Evolutionary conservation across 2,329 filamentous ascomycete species (phyloP), one percentile per base, ranked within the genome.

Genomic region (Talaromyces pinophilus): DNA sequence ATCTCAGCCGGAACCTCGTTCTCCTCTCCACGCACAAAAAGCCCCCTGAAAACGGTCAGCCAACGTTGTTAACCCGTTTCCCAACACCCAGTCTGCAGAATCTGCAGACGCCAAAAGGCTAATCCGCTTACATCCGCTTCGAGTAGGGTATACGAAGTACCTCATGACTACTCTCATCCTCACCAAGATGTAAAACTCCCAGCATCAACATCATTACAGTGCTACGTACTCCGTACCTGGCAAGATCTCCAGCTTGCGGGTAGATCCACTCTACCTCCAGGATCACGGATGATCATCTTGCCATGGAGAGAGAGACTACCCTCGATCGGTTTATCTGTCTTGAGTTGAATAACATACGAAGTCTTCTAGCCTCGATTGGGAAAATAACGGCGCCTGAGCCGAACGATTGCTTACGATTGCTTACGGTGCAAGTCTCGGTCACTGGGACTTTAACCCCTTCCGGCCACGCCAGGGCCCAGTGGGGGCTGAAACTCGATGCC

Each of bases 401-500:
- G 30, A 19, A 19, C 4, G 22, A 30, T 46, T 46, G 22, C 38
- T 59, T n/a, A n/a, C 28, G 19, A 19, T 19, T 19, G 19, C 19
- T 19, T 19, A 19, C 19, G 7, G n/a, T 46, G n/a, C 42, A 46
- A 46, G n/a, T 8, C 42, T 22, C 60, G 25, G 62, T 35, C 52
- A 59, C 35, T 64, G 30, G 52, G 52, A 8, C 52, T 22, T 64
- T 64, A 59, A 30, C 52, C 52, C 33, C n/a, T n/a, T 57, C 28
- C n/a, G 19, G 50, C 17, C 38, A 44, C 40, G 48, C 48, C 61
- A 64, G 62, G 62, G 52, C 61, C 62, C 52, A 64, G 62, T 64
- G 62, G 62, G 62, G 62, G 62, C 62, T 64, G 52, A 64, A 64
- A 57, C 30, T 19, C 22, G n/a, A 44, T 55, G 48, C 48, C 35